Evolutionary conservation across 169 alveolate species (phyloP).

Genomic region (Cryptosporidium tyzzeri): DNA sequence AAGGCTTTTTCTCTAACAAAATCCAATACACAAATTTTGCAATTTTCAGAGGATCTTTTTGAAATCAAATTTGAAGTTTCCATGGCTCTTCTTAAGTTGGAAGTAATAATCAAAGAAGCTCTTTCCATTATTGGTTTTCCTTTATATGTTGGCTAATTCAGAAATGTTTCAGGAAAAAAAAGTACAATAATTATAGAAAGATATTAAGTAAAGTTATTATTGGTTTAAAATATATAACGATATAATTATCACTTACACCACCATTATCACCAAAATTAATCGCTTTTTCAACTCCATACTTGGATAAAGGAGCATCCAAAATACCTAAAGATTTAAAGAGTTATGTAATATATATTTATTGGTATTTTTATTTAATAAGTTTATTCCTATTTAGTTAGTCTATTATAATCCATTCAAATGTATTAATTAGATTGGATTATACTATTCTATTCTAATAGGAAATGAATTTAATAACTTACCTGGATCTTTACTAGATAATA

Average conservation of each 20-base stretch:
- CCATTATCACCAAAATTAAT: conserved; percentile 34
- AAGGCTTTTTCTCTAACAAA: conserved; percentile 62
- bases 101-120: conserved; percentile 35
- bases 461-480: conserved; percentile 13
- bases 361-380: not conserved
- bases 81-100: conserved; percentile 58
- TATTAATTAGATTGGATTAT: not conserved
- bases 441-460: not conserved
- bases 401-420: no score
- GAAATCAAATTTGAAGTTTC: conserved; percentile 47
- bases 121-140: conserved; percentile 57
- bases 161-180: not conserved
- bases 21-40: conserved; percentile 47
- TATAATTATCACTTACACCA: conserved; percentile 46
- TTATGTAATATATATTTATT: no score
- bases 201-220: not conserved
- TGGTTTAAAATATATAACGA: not conserved
- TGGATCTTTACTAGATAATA: conserved; percentile 17
- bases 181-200: not conserved
- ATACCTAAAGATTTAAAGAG: conserved; percentile 16
- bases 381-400: not conserved
- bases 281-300: conserved; percentile 31
- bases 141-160: conserved; percentile 37
- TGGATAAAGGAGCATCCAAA: conserved; percentile 42
- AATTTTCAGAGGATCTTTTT: conserved; percentile 36